Evolutionary conservation across 208 protist species (phyloP).

Genomic region (Blechomonas ayalai): DNA sequence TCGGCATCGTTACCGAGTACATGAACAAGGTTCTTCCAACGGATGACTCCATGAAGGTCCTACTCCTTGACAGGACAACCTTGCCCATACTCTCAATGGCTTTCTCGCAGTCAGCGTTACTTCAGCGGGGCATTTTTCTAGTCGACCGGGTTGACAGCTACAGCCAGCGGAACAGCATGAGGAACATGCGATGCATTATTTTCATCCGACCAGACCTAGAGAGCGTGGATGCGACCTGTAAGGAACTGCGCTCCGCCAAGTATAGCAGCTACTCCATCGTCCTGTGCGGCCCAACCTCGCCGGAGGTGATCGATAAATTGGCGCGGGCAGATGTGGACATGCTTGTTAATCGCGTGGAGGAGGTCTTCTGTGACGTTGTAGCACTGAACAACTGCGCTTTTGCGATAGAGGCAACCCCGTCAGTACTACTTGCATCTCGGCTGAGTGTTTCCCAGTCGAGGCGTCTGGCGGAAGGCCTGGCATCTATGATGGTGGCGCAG

Average conservation of each 20-base stretch:
- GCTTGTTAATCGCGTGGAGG: constrained; percentile 90
- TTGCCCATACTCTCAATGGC: constrained; percentile 92
- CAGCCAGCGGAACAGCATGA: constrained; percentile 78
- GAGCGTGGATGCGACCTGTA: constrained; percentile 77
- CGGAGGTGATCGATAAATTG: constrained; percentile 82
- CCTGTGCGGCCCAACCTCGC: constrained; percentile 88
- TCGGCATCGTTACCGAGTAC: constrained; percentile 47
- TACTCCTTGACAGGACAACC: constrained; percentile 93
- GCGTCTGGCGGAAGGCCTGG: constrained; percentile 62
- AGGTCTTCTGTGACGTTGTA: constrained; percentile 95
- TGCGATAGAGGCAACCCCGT: constrained; percentile 27
- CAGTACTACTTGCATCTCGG: not conserved
- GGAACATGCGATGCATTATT: constrained; percentile 89
- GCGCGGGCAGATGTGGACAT: constrained; percentile 92
- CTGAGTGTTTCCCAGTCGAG: constrained; percentile 14
- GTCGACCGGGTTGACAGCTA: constrained; percentile 85
- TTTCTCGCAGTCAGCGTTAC: constrained; percentile 91
- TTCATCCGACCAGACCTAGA: constrained; percentile 88
- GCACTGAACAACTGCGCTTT: constrained; percentile 87
- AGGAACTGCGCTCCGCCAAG: constrained; percentile 87
- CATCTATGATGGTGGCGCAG: constrained; percentile 71
- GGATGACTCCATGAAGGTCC: constrained; percentile 91
- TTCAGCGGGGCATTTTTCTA: constrained; percentile 96
- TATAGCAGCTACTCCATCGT: constrained; percentile 74
- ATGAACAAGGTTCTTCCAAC: constrained; percentile 49